Base-by-base conservation (phyloP, 2,329 filamentous ascomycete genomes). In the Talaromyces sp. region DNA sequence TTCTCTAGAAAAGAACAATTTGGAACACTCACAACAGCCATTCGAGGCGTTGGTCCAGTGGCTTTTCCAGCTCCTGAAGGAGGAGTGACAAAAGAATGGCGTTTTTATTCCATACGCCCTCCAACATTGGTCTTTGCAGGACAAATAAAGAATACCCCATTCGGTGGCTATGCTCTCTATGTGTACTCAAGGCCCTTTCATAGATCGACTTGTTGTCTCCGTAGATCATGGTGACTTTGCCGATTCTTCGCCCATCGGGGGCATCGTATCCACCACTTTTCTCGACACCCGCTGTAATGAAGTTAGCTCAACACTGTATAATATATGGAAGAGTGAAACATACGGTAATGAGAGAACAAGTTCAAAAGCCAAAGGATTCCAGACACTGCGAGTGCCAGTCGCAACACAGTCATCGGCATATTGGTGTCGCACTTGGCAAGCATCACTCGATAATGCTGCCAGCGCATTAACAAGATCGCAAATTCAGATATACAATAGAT, bases 61-160 rank as follows among this genome's bases (percentile, higher is more conserved):
- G 69, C 60, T 73, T 73, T 11, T 65, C 68, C 57, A 76, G 51
- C 61, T 76, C 74, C 10, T 65, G 59, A 33, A 75, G 64, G 2
- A 76, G 47, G 30, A 73, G 28, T 22, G 68, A 66, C n/a, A 68
- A 56, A n/a, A 72, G 63, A 60, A 71, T 73, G 10, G 65, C 63
- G 22, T 70, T 66, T 57, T 75, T 75, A 61, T 74, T 75, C 68
- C 72, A 72, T 52, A 68, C 71, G 4, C 73, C 75, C n/a, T 65
- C 67, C 1, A 69, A 65, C 9, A 76, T 68, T 4, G 67, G 62
- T 19, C 70, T 64, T 47, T 71, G 66, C 44, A 78, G 67, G 4
- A 76, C 68, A 47, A 68, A 63, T 65, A 72, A 71, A n/a, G 67
- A 67, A 52, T 78, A 77, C 6, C 70, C 71, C 62, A 73, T 70